These are phyloP conservation scores for Penicillium sp. DNA, from an alignment of 2,329 filamentous ascomycete species.

Conservation along the genomic window DNA sequence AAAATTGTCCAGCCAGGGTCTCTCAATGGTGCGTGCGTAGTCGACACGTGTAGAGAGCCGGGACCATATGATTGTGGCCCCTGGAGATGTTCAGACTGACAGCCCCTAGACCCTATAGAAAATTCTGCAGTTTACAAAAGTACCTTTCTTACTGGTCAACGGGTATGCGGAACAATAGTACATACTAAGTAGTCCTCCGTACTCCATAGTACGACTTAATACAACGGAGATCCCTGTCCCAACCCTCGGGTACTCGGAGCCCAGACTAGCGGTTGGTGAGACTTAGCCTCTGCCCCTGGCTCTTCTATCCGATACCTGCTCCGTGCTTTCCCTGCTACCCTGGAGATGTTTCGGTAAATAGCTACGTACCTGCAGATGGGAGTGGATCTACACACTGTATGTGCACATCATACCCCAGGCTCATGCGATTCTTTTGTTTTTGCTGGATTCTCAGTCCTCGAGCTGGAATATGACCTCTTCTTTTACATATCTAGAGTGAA, in stretches of 20 bases:
- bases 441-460: background rate
- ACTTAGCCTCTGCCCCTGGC: slow-evolving; percentile 10
- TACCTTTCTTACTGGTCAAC: background rate
- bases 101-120: background rate
- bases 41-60: slow-evolving; percentile 9
- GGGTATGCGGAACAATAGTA: no score
- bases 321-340: slow-evolving; percentile 4
- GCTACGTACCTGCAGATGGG: slow-evolving; percentile 12
- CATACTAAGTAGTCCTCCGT: background rate
- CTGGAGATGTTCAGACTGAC: background rate
- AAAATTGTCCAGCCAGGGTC: slow-evolving; percentile 5
- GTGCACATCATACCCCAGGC: slow-evolving; percentile 1
- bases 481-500: background rate
- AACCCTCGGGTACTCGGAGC: slow-evolving; percentile 13
- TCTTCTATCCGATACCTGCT: slow-evolving; percentile 19
- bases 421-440: slow-evolving; percentile 4
- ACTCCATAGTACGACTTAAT: slow-evolving; percentile 8
- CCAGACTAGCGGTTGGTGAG: slow-evolving; percentile 8
- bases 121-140: background rate
- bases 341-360: background rate
- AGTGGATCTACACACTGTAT: slow-evolving; percentile 6
- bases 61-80: background rate
- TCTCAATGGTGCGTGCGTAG: slow-evolving; percentile 12
- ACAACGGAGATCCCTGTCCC: slow-evolving; percentile 19
- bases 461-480: background rate